phyloP scores from a whole-genome alignment of 805 yeast species.

The Candida ipomoeae region DNA sequence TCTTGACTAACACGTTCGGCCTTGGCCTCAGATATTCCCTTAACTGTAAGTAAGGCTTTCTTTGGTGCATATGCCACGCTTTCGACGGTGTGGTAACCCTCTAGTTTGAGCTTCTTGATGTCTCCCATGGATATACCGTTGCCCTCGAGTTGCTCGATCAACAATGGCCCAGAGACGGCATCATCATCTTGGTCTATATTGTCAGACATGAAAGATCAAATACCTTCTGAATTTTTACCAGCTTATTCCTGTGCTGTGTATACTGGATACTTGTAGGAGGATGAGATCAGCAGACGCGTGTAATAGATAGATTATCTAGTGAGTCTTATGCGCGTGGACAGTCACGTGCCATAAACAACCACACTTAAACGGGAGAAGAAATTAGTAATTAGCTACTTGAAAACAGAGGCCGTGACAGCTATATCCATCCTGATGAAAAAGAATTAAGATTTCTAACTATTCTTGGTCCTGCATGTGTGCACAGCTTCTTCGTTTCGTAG shows the following conservation, averaged over 20 bases:
- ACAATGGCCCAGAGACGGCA: slow-evolving; percentile 53
- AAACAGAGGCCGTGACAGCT: not conserved
- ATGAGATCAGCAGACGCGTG: slow-evolving; percentile 2
- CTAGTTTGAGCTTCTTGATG: slow-evolving; percentile 71
- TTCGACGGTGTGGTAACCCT: slow-evolving; percentile 86
- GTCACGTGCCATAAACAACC: not conserved
- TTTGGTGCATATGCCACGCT: slow-evolving; percentile 91
- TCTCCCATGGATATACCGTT: slow-evolving; percentile 84
- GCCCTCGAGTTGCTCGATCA: slow-evolving; percentile 57
- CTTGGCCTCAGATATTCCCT: slow-evolving; percentile 93
- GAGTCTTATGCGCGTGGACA: not conserved
- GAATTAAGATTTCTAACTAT: no score
- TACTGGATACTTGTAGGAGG: not conserved
- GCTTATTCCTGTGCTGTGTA: not conserved
- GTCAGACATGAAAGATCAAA: slow-evolving; percentile 10
- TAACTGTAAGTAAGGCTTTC: slow-evolving; percentile 67
- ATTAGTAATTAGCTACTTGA: not conserved
- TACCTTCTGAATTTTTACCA: not conserved
- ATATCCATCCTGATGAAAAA: not conserved
- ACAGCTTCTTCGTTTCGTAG: not conserved
- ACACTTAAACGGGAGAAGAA: not conserved
- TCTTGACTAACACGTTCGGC: slow-evolving; percentile 81
- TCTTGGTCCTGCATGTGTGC: not conserved
- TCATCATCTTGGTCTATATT: slow-evolving; percentile 41
- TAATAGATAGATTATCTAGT: not conserved